A percentile compares a stretch with the other conserved stretches of the same genome.
Evolutionary conservation across 306 rosid genomes (phyloP).

Genomic region (Quercus berberidifolia): DNA sequence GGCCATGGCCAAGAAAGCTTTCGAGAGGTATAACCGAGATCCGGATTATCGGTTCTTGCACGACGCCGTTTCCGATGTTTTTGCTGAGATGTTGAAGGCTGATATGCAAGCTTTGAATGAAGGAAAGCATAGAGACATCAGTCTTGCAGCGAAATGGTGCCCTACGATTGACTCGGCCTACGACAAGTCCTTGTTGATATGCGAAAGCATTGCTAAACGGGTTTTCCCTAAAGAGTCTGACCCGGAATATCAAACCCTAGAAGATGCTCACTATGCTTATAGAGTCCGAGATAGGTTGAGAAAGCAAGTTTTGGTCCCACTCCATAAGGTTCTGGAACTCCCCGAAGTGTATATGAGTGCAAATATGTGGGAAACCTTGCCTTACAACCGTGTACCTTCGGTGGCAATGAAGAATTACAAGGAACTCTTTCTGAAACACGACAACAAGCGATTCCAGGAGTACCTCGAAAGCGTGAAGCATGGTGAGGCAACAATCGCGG

Average conservation of each 20-base stretch:
- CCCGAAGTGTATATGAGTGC: constrained; percentile 72
- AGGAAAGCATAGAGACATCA: constrained; percentile 26
- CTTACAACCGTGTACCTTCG: constrained; percentile 14
- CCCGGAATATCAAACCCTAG: constrained; percentile 52
- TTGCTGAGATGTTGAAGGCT: constrained; percentile 45
- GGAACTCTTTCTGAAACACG: constrained; percentile 50
- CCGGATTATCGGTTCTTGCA: too few relatives aligned
- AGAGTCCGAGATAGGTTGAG: constrained; percentile 65
- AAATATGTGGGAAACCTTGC: constrained; percentile 46
- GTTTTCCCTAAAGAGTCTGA: constrained; percentile 40
- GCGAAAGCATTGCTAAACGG: constrained; percentile 62
- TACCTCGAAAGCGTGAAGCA: constrained; percentile 42
- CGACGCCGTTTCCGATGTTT: not conserved
- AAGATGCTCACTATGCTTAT: constrained; percentile 68
- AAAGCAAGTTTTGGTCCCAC: constrained; percentile 57
- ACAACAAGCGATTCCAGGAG: constrained; percentile 38
- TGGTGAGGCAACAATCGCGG: constrained; percentile 47
- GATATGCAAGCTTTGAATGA: constrained; percentile 42
- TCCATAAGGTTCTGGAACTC: constrained; percentile 54
- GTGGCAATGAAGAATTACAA: constrained; percentile 59
- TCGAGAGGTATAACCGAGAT: too few relatives aligned
- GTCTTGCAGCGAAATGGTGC: constrained; percentile 77
- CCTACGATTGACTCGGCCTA: constrained; percentile 69
- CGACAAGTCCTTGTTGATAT: constrained; percentile 50
- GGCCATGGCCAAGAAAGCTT: too few relatives aligned